phyloP scores from a whole-genome alignment of 345 rosid species.

The Turritis glabra region DNA sequence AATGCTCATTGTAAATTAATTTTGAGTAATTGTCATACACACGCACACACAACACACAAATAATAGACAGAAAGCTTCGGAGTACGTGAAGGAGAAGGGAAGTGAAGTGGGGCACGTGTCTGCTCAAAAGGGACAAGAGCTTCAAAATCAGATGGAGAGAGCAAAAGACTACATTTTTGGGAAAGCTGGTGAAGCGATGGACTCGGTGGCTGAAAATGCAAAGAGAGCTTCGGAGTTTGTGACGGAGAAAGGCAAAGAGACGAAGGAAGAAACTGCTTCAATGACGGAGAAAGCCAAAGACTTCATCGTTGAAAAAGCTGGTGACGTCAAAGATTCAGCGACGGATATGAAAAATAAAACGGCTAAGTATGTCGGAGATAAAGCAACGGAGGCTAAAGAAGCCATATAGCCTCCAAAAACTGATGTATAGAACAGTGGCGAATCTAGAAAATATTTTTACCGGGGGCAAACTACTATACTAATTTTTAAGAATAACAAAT shows the following conservation, averaged over 20 bases:
- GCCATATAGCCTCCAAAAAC: slow-evolving; percentile 29
- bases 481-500: no score
- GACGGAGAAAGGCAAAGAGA: slow-evolving; percentile 30
- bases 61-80: slow-evolving; percentile 31
- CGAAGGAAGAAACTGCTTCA: slow-evolving; percentile 18
- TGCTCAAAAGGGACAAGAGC: slow-evolving; percentile 28
- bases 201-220: slow-evolving; percentile 26
- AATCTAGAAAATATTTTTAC: no score
- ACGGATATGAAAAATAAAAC: slow-evolving; percentile 19
- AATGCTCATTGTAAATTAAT: not conserved
- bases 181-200: slow-evolving; percentile 35
- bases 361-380: slow-evolving; percentile 23
- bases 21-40: not conserved
- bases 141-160: slow-evolving; percentile 26
- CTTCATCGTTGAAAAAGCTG: slow-evolving; percentile 21
- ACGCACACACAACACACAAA: not conserved
- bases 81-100: slow-evolving; percentile 32
- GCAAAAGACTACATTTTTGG: slow-evolving; percentile 29
- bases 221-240: slow-evolving; percentile 29
- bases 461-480: no score
- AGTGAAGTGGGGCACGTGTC: slow-evolving; percentile 15
- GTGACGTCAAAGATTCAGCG: slow-evolving; percentile 21
- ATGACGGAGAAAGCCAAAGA: slow-evolving; percentile 28
- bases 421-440: not conserved
- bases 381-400: slow-evolving; percentile 29